phyloP scores from a whole-genome alignment of 1,284 basidiomycete species.

The Calocybe gambosa region DNA sequence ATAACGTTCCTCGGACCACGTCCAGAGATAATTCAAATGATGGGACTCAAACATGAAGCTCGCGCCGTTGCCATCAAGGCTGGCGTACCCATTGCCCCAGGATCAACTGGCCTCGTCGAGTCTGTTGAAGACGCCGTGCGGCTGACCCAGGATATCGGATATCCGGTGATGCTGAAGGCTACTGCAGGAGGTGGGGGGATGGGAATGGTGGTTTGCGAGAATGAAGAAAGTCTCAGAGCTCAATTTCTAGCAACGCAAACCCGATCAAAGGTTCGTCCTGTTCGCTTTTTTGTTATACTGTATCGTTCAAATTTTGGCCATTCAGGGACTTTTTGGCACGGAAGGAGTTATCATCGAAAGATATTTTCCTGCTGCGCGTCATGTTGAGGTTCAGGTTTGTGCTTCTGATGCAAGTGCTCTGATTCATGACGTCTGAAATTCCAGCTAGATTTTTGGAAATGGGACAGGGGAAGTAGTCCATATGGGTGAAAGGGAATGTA shows the following conservation, averaged over 20 bases:
- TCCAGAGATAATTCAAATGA: conserved; percentile 40
- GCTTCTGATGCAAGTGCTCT: not conserved
- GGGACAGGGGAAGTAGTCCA: conserved; percentile 53
- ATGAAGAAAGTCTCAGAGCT: conserved; percentile 33
- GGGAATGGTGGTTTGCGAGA: conserved; percentile 55
- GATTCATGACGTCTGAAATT: not conserved
- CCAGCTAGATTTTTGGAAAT: conserved; percentile 55
- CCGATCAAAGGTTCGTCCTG: conserved; percentile 38
- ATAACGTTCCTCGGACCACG: conserved; percentile 59
- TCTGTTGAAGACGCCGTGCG: conserved; percentile 6
- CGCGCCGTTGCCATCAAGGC: conserved; percentile 7
- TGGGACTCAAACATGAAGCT: conserved; percentile 14
- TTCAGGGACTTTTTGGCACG: conserved; percentile 47
- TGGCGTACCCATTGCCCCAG: conserved; percentile 13
- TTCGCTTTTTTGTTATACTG: not conserved
- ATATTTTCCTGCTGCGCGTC: conserved; percentile 49
- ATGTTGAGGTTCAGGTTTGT: conserved; percentile 62
- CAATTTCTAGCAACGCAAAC: conserved; percentile 33
- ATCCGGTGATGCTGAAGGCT: conserved; percentile 65
- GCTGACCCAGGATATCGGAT: conserved; percentile 35
- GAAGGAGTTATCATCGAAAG: conserved; percentile 57
- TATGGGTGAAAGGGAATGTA: conserved; percentile 69
- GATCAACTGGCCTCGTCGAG: conserved; percentile 11
- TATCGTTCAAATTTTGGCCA: not conserved
- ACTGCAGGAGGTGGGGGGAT: conserved; percentile 71